Evolutionary conservation across 2,329 filamentous ascomycete species (phyloP).

Genomic region (Monosporascus cannonballus): DNA sequence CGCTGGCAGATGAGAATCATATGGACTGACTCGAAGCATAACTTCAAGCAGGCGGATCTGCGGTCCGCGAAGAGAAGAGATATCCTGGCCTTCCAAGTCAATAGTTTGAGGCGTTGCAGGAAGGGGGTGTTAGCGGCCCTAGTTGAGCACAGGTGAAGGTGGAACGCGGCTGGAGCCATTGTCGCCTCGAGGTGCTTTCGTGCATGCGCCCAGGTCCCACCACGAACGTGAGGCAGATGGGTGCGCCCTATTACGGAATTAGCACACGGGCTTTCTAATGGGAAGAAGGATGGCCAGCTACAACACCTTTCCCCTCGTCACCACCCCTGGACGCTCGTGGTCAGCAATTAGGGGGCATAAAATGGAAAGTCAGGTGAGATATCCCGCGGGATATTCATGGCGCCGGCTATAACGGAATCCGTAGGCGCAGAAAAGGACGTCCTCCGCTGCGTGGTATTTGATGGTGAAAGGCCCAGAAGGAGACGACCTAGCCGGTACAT

Average conservation of each 20-base stretch:
- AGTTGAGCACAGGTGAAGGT: neutral
- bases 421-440: no score
- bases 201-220: neutral
- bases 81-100: neutral
- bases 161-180: neutral
- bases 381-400: no score
- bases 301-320: neutral
- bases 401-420: no score
- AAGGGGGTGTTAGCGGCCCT: neutral
- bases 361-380: no score
- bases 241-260: neutral
- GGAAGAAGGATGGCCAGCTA: neutral
- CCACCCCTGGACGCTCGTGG: neutral
- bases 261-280: neutral
- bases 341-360: neutral
- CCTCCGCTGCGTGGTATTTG: no score
- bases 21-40: neutral
- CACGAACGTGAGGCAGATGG: neutral
- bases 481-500: no score
- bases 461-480: no score
- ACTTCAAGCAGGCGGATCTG: neutral
- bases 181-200: neutral
- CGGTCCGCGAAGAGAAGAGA: neutral
- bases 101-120: neutral
- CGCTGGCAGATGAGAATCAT: neutral